phyloP scores from a whole-genome alignment of 805 yeast genomes.

The Monosporozyma yasuniensis region DNA sequence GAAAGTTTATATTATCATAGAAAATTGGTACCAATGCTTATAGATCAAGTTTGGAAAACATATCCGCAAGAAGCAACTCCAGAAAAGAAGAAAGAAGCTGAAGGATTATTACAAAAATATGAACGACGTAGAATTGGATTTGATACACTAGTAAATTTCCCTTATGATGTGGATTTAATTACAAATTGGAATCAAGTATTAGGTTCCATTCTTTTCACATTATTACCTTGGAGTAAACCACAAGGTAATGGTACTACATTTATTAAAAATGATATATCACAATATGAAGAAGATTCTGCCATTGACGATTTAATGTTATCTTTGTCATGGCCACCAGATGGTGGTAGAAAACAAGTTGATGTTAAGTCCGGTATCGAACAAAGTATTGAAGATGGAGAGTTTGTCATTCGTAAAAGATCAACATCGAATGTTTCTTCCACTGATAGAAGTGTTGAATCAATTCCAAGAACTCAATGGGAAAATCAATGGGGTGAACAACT shows the following conservation, averaged over 20 bases:
- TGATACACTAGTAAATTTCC: conserved; percentile 64
- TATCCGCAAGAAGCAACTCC: conserved; percentile 14
- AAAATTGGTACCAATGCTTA: conserved; percentile 39
- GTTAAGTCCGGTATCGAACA: background rate
- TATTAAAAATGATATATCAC: conserved; percentile 43
- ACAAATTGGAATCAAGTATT: conserved; percentile 43
- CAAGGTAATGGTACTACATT: conserved; percentile 51
- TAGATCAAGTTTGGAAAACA: conserved; percentile 39
- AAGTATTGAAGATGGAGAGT: conserved; percentile 24
- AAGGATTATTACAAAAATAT: conserved; percentile 7
- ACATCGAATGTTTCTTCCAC: background rate
- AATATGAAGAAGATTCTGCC: conserved; percentile 19
- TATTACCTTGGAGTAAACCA: conserved; percentile 64
- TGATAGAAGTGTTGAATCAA: conserved; percentile 17
- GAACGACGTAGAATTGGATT: conserved; percentile 32
- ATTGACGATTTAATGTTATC: conserved; percentile 48
- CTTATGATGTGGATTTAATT: conserved; percentile 65
- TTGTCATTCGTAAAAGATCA: conserved; percentile 22
- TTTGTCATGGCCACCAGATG: conserved; percentile 93
- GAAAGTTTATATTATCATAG: conserved; percentile 53
- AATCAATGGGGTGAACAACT: conserved; percentile 79
- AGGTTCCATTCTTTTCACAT: conserved; percentile 60
- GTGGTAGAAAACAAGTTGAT: conserved; percentile 33
- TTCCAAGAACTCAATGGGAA: conserved; percentile 46
- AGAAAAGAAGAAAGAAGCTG: conserved; percentile 11